Evolutionary conservation across 306 rosid species (phyloP), one percentile per base, ranked within the genome.

Genomic region (Delonix regia): DNA sequence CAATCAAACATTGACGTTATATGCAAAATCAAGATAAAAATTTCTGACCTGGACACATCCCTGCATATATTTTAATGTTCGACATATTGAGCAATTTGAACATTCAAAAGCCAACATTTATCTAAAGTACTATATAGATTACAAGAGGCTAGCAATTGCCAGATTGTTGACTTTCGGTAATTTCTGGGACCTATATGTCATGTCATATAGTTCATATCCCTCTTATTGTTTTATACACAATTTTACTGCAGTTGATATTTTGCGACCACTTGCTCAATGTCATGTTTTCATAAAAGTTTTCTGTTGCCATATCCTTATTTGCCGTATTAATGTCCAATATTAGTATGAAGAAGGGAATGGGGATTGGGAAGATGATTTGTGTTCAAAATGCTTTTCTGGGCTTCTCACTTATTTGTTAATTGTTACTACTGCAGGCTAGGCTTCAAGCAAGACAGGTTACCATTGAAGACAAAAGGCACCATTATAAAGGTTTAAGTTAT

Each of bases 401-500:
- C 59, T 30, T 72, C 22, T 72, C 65, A 34, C 51, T 52, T 72
- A 5, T 36, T 52, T n/a, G n/a, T n/a, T n/a, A n/a, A n/a, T 19
- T 72, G 12, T 19, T 52, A 9, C 49, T 77, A 51, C 71, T 85
- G 66, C 91, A 92, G 99, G 74, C 98, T 14, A 87, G 98, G 80
- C 99, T 95, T 87, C 99, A 95, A 82, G 97, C 93, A 19, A 89
- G 87, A 69, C 99, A 93, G 85, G 84, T 78, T 63, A 82, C 83
- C 53, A 85, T 79, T 5, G 91, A 89, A 69, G 99, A 95, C 86
- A 93, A 75, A 80, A 91, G 89, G 78, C 96, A 74, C 71, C 88
- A 85, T 55, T 95, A 95, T 71, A 86, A 93, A 91, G 99, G 99
- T 95, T 72, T 18, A 78, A 71, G 66, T 41, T 39, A 36, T 69